Conservation (phyloP, 2,329 filamentous ascomycete species). For the Pseudocercospora fuligena region DNA sequence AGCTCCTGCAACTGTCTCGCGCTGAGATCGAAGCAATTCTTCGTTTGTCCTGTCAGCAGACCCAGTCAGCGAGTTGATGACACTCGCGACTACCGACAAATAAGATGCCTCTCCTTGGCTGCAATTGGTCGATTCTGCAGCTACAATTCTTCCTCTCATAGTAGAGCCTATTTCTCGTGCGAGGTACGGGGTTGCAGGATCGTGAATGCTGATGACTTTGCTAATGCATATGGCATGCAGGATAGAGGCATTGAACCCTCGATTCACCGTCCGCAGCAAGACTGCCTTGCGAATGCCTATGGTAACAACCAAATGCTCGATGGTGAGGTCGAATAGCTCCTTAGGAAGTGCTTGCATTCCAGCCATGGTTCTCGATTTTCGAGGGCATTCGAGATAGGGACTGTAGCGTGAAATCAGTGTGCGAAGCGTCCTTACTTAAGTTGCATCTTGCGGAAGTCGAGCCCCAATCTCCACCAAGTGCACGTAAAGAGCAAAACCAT, state of each 20-base stretch:
- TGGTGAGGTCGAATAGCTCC: background rate
- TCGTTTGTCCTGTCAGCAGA: background rate
- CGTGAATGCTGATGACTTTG: constrained; percentile 10
- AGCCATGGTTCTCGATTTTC: background rate
- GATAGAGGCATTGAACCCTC: constrained; percentile 13
- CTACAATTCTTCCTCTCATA: constrained; percentile 4
- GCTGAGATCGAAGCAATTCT: background rate
- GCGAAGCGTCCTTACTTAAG: no score
- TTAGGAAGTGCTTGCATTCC: background rate
- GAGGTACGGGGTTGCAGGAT: constrained; percentile 9
- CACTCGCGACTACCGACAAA: background rate
- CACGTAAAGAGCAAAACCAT: no score
- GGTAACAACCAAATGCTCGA: constrained; percentile 8
- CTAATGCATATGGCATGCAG: constrained; percentile 15
- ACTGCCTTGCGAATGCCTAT: constrained; percentile 18
- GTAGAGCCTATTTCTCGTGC: background rate
- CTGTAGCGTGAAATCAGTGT: no score
- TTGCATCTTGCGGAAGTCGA: no score
- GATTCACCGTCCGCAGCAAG: constrained; percentile 6
- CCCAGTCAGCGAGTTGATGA: background rate
- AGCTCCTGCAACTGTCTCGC: constrained; percentile 6
- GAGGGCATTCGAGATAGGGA: no score
- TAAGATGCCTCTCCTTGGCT: background rate
- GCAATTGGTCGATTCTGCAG: background rate
- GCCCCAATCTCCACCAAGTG: no score